Base-by-base conservation (phyloP, 2,329 filamentous ascomycete genomes). In the Pseudocercospora pini-densiflorae region DNA sequence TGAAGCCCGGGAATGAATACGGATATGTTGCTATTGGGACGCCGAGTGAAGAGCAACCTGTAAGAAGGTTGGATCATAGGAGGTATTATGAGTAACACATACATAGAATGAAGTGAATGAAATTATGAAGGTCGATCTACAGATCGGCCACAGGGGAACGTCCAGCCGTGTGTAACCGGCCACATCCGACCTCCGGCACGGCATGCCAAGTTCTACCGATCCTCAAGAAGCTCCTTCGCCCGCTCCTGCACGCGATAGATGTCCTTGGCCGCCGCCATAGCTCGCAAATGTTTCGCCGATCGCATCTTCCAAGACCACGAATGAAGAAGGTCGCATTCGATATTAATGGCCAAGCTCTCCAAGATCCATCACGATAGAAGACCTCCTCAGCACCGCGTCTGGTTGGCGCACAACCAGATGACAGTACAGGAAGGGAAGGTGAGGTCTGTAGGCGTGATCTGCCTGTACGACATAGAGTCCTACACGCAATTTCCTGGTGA, bases 11-110 rank as follows among this genome's bases (percentile, higher is more conserved):
- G 40, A 45, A 63, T 57, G 36, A 64, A 33, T 59, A 59, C 21
- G 68, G 68, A 1, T 61, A 65, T 61, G 66, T 70, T 61, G 62
- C 66, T 2, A 63, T 69, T 23, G 67, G 63, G 5, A 67, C 66
- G 27, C 62, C 64, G 21, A 62, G 53, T 4, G 55, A 47, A 40
- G 51, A 65, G 36, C 59, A 59, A 29, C 57, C 45, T 19, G 45
- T 47, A 6, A 9, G 16, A n/a, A 23, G n/a, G n/a, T 7, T 47
- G n/a, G 21, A 23, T 23, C 45, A 47, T 21, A 47, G 8, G n/a
- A 19, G 45, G 21, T 47, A 47, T 47, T 47, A 47, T 47, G n/a
- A 47, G n/a, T 47, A 47, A 12, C 1, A 5, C 1, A 9, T 45
- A 45, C 19, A 45, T 31, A 12, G 10, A 7, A 24, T 24, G 21